Conservation (phyloP, 2,329 filamentous ascomycete species). For the Metarhizium anisopliae region DNA sequence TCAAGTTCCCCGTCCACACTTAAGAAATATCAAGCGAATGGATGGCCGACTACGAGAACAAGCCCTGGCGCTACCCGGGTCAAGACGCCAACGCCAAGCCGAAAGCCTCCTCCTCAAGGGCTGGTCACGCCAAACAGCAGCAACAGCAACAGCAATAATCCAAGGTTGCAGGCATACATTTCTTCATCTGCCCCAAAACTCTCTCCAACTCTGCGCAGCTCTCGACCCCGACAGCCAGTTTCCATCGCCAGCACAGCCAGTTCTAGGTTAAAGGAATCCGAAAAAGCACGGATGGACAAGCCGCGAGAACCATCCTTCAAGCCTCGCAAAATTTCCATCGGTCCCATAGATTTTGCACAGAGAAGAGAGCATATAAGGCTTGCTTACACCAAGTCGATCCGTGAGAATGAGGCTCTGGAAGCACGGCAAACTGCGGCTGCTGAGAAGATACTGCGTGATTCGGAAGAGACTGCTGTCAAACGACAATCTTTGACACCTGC, state of each 20-base stretch:
- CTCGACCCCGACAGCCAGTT: slow-evolving; percentile 70
- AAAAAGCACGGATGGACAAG: slow-evolving; percentile 30
- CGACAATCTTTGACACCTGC: slow-evolving; percentile 22
- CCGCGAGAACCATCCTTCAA: slow-evolving; percentile 29
- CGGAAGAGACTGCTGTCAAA: slow-evolving; percentile 12
- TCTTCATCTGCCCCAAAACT: slow-evolving; percentile 60
- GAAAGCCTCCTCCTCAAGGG: slow-evolving; percentile 31
- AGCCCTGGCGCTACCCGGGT: slow-evolving; percentile 28
- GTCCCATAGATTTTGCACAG: slow-evolving; percentile 77
- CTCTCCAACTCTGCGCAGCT: slow-evolving; percentile 73
- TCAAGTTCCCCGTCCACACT: slow-evolving; percentile 45
- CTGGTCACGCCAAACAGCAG: slow-evolving; percentile 29
- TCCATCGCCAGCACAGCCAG: slow-evolving; percentile 65
- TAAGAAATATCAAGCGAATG: slow-evolving; percentile 33
- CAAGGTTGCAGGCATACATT: slow-evolving; percentile 65
- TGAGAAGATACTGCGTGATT: slow-evolving; percentile 37
- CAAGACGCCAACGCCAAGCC: slow-evolving; percentile 35
- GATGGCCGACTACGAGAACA: slow-evolving; percentile 26
- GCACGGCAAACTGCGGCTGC: slow-evolving; percentile 40
- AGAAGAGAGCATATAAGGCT: slow-evolving; percentile 74
- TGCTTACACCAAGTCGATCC: slow-evolving; percentile 76
- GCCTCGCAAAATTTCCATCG: slow-evolving; percentile 51
- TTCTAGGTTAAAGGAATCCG: slow-evolving; percentile 56
- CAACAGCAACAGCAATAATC: slow-evolving; percentile 36
- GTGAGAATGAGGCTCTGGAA: slow-evolving; percentile 58